Percentiles rank a stretch among this genome's conserved stretches.
Evolutionary conservation across 805 yeast species (phyloP).

Genomic region (Metschnikowia shivogae): DNA sequence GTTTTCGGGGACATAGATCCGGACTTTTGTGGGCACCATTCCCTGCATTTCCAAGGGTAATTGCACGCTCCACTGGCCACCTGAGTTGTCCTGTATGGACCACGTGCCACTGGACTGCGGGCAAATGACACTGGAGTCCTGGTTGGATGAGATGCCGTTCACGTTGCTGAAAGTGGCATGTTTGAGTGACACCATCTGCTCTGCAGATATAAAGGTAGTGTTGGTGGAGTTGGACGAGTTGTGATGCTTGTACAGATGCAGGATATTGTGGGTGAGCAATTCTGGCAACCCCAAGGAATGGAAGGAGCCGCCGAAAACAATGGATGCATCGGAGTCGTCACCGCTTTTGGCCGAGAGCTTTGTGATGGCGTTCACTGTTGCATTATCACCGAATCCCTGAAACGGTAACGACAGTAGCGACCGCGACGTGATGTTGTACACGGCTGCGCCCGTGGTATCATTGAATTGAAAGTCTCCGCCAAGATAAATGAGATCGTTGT

Average conservation of each 20-base stretch:
- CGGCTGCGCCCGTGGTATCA: constrained; percentile 53
- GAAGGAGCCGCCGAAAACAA: constrained; percentile 81
- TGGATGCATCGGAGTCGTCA: constrained; percentile 31
- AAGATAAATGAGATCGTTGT: constrained; percentile 52
- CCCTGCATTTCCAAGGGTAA: constrained; percentile 49
- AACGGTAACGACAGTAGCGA: constrained; percentile 54
- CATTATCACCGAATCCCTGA: constrained; percentile 64
- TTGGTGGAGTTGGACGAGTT: constrained; percentile 38
- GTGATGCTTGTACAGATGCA: constrained; percentile 12
- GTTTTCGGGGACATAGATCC: constrained; percentile 60
- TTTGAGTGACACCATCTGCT: constrained; percentile 57
- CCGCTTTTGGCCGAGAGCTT: constrained; percentile 32
- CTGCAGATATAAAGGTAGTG: constrained; percentile 43
- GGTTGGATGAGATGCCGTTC: constrained; percentile 31
- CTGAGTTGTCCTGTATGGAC: constrained; percentile 43
- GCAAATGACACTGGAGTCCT: constrained; percentile 46
- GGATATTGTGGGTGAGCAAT: constrained; percentile 34
- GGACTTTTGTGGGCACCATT: constrained; percentile 59
- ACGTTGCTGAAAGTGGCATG: constrained; percentile 51
- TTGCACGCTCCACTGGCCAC: constrained; percentile 64
- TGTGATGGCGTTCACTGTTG: constrained; percentile 60
- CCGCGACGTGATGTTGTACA: constrained; percentile 50
- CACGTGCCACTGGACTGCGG: constrained; percentile 53
- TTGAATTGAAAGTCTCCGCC: constrained; percentile 74
- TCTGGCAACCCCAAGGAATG: constrained; percentile 52